These are phyloP conservation scores for Metschnikowia shivogae DNA, from an alignment of 805 yeast genomes.

Conservation along the genomic window DNA sequence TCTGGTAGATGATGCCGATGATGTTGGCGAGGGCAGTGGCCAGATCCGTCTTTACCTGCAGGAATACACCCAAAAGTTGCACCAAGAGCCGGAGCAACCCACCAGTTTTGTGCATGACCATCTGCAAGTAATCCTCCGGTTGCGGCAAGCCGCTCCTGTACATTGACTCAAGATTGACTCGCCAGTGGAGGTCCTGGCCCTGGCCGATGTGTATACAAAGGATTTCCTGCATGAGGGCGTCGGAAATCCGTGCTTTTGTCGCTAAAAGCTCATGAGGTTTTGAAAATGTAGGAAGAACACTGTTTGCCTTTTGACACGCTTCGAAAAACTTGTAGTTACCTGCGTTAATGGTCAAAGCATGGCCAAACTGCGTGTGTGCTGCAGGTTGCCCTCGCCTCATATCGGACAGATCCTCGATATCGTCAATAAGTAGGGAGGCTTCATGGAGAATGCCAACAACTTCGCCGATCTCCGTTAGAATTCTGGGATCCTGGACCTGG, in stretches of 20 bases:
- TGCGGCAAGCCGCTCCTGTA: constrained; percentile 20
- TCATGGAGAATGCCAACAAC: constrained; percentile 34
- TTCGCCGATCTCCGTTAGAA: constrained; percentile 25
- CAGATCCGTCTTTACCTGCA: constrained; percentile 22
- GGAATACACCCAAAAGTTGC: constrained; percentile 48
- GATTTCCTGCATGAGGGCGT: constrained; percentile 66
- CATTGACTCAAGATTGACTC: constrained; percentile 44
- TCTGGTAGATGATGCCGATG: constrained; percentile 80
- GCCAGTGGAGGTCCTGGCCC: constrained; percentile 85
- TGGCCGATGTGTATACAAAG: constrained; percentile 84
- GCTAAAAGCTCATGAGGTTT: neutral
- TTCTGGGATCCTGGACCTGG: constrained; percentile 21
- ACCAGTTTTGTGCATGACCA: constrained; percentile 87
- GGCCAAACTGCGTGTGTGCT: constrained; percentile 74
- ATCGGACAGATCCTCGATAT: constrained; percentile 75
- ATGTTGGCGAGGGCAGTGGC: constrained; percentile 60
- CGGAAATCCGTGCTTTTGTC: constrained; percentile 12
- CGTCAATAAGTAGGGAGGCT: constrained; percentile 57
- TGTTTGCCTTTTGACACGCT: constrained; percentile 50
- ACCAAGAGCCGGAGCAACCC: constrained; percentile 79
- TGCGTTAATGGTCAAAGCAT: constrained; percentile 75
- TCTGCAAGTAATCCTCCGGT: constrained; percentile 53
- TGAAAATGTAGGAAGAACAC: neutral
- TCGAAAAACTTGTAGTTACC: constrained; percentile 79
- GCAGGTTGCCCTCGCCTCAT: constrained; percentile 74